Base-by-base conservation (phyloP, 306 rosid genomes). In the Sicyos edulis region DNA sequence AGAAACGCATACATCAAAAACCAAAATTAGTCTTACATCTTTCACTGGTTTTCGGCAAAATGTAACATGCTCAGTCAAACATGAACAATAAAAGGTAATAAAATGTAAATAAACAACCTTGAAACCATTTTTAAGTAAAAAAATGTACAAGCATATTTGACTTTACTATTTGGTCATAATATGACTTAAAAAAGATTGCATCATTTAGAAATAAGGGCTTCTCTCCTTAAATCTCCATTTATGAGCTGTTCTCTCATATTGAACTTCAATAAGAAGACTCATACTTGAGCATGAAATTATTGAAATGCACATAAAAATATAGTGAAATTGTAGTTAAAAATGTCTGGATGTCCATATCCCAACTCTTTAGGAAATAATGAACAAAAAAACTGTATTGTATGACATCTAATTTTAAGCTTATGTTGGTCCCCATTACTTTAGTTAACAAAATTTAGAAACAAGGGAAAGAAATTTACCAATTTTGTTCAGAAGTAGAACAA, bases 401-500 rank as follows among this genome's bases (percentile, higher is more conserved):
- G 45, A 15, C n/a, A 8, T 13, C 72, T 14, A 14, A 47, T 45
- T 47, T 55, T 16, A 47, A 7, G 56, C 2, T 7, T 16, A 22
- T 3, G 14, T 6, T 51, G 40, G 3, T 13, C 20, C 45, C 16
- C 72, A 24, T 47, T 21, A 16, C 15, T 51, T 47, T 21, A 16
- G 15, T 51, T 11, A 51, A 53, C 21, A 21, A 15, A 51, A 4
- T 14, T 24, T 69, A 3, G 24, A 7, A 1, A 69, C 20, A 51
- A 7, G 5, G 73, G 58, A 4, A 52, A 51, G 9, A 49, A 55
- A 37, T 58, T 74, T 86, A 91, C 99, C 99, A 65, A 95, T 95
- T 88, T 95, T 95, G 76, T 95, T 95, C 68, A 95, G 80, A 67
- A 95, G 96, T 79, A 95, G 79, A 17, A 95, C 99, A 3, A 89